These are phyloP conservation scores for Heracleum sosnowskyi DNA, from an alignment of 129 eudicot species.

Conservation along the genomic window DNA sequence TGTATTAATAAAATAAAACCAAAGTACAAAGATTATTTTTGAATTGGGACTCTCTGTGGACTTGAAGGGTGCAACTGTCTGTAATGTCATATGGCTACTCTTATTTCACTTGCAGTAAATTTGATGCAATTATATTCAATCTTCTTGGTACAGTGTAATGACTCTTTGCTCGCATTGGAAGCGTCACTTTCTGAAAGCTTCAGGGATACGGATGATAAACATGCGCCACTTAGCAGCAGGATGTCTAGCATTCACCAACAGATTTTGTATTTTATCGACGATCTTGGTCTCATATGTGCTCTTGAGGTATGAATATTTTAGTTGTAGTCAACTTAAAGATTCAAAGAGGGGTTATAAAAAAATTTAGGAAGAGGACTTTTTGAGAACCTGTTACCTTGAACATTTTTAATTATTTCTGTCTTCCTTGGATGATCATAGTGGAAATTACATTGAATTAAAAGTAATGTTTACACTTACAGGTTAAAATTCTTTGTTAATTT, in stretches of 20 bases:
- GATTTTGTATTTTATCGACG: slow-evolving; percentile 59
- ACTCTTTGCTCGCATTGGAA: slow-evolving; percentile 36
- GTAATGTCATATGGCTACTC: background rate
- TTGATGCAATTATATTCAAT: slow-evolving; percentile 3
- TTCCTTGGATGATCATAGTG: background rate
- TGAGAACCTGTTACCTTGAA: background rate
- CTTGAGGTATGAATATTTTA: slow-evolving; percentile 46
- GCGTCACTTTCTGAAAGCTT: slow-evolving; percentile 22
- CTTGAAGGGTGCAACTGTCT: background rate
- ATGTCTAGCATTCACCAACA: slow-evolving; percentile 34
- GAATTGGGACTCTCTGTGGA: background rate
- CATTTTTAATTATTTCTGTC: background rate
- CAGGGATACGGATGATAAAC: slow-evolving; percentile 35
- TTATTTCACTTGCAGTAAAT: background rate
- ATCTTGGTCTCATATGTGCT: slow-evolving; percentile 71
- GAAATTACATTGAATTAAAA: background rate
- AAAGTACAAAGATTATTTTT: background rate
- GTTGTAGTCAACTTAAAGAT: background rate
- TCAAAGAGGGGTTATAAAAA: background rate
- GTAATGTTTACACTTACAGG: background rate
- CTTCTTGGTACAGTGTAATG: slow-evolving; percentile 42
- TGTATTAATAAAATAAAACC: background rate
- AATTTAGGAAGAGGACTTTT: background rate
- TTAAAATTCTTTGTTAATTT: background rate
- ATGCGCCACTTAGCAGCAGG: slow-evolving; percentile 27